Evolutionary conservation across 139 green algal genomes (phyloP).

Genomic region (Picochlorum sp.): DNA sequence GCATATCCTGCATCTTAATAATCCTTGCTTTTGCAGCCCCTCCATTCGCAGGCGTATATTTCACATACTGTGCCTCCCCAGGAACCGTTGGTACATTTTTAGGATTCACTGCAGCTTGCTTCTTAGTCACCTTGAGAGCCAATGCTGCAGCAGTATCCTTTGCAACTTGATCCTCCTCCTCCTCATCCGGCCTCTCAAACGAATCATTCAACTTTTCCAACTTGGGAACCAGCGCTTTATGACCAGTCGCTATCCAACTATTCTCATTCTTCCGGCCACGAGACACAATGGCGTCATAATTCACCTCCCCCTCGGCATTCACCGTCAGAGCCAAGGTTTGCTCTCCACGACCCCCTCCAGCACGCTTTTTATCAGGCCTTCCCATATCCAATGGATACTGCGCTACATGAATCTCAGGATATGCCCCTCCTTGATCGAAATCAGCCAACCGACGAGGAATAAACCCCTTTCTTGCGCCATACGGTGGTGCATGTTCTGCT

Average conservation of each 20-base stretch:
- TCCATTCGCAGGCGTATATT: conserved; percentile 87
- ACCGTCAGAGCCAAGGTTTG: conserved; percentile 72
- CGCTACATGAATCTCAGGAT: conserved; percentile 80
- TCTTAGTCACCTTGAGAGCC: conserved; percentile 57
- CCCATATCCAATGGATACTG: conserved; percentile 94
- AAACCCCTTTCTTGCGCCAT: conserved; percentile 58
- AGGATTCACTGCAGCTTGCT: conserved; percentile 66
- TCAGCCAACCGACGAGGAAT: conserved; percentile 66
- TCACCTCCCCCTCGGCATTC: conserved; percentile 58
- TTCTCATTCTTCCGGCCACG: conserved; percentile 66
- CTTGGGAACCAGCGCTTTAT: conserved; percentile 84
- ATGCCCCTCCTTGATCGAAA: conserved; percentile 80
- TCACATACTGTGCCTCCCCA: conserved; percentile 76
- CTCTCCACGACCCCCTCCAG: conserved; percentile 13
- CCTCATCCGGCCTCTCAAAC: conserved; percentile 63
- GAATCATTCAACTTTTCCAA: conserved; percentile 53
- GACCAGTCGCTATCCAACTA: conserved; percentile 56
- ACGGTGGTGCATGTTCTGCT: conserved; percentile 37
- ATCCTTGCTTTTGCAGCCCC: conserved; percentile 67
- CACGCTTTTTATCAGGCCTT: conserved; percentile 32
- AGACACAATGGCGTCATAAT: conserved; percentile 76
- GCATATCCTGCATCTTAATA: conserved; percentile 96
- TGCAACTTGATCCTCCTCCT: conserved; percentile 62
- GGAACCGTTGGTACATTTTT: conserved; percentile 66
- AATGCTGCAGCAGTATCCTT: conserved; percentile 67